Conservation (phyloP, 305 asterid genomes). For the Petunia hybrid region DNA sequence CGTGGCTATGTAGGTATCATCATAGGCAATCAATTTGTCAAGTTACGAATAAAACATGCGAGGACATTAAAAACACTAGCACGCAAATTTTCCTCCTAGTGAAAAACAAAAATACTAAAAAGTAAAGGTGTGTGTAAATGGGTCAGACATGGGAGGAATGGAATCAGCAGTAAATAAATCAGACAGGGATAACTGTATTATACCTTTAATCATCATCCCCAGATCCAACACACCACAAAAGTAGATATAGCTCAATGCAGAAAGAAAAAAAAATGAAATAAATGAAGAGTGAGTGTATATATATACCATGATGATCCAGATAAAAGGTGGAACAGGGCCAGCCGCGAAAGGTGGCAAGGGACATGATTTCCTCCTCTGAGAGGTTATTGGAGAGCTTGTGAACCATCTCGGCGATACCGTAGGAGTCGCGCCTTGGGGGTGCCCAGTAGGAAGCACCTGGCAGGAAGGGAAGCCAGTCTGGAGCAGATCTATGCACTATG, state of each 20-base stretch:
- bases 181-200: conserved; percentile 42
- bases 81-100: background rate
- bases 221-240: background rate
- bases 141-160: conserved; percentile 26
- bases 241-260: too few relatives aligned
- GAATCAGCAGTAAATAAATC: conserved; percentile 35
- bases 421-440: conserved; percentile 57
- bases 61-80: background rate
- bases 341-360: conserved; percentile 56
- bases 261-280: too few relatives aligned
- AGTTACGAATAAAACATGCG: background rate
- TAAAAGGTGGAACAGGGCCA: conserved; percentile 69
- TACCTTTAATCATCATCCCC: conserved; percentile 34
- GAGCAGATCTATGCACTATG: conserved; percentile 55
- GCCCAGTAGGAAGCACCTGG: conserved; percentile 84
- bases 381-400: conserved; percentile 47
- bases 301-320: conserved; percentile 44
- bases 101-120: background rate
- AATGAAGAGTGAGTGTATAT: background rate
- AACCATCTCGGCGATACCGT: conserved; percentile 55
- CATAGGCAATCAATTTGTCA: conserved; percentile 22
- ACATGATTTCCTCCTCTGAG: conserved; percentile 53
- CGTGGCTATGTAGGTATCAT: conserved; percentile 1
- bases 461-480: conserved; percentile 68
- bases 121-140: background rate